phyloP scores from a whole-genome alignment of 352 stramenopile genomes.

The Thraustotheca clavata region DNA sequence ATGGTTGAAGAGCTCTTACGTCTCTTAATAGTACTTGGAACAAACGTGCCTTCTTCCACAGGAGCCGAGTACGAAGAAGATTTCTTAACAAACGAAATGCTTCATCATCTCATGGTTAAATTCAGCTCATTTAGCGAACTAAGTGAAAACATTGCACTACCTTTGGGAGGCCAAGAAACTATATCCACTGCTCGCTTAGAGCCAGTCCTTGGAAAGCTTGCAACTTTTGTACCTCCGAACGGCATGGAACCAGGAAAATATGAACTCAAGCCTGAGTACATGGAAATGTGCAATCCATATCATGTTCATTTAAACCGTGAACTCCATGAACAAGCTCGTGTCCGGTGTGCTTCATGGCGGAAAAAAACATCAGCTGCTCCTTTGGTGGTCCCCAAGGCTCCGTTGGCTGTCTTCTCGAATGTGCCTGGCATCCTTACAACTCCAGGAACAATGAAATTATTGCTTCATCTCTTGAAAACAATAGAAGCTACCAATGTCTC shows the following conservation, averaged over 20 bases:
- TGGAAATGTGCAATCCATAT: slow-evolving; percentile 82
- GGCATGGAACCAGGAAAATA: slow-evolving; percentile 74
- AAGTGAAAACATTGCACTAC: slow-evolving; percentile 69
- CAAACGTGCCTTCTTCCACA: slow-evolving; percentile 51
- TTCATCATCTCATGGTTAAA: slow-evolving; percentile 77
- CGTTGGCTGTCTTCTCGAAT: slow-evolving; percentile 43
- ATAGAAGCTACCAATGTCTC: slow-evolving; percentile 39
- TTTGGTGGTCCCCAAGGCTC: slow-evolving; percentile 21
- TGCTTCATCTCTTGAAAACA: slow-evolving; percentile 61
- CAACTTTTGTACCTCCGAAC: slow-evolving; percentile 59
- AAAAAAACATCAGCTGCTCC: slow-evolving; percentile 42
- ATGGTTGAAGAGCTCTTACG: slow-evolving; percentile 80
- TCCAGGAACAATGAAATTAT: slow-evolving; percentile 50
- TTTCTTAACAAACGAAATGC: slow-evolving; percentile 76
- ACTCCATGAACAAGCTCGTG: slow-evolving; percentile 66
- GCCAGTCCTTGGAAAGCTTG: slow-evolving; percentile 47
- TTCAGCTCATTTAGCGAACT: slow-evolving; percentile 73
- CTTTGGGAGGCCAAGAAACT: slow-evolving; percentile 68
- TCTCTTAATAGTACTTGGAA: slow-evolving; percentile 67
- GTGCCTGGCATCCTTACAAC: slow-evolving; percentile 59
- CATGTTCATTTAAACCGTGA: slow-evolving; percentile 81
- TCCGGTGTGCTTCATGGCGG: slow-evolving; percentile 71
- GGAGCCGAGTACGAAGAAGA: slow-evolving; percentile 54
- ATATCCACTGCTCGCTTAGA: slow-evolving; percentile 52
- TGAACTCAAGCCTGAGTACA: slow-evolving; percentile 55